These are phyloP conservation scores for Ramalina peruviana DNA, from an alignment of 495 filamentous ascomycete genomes.

Conservation along the genomic window DNA sequence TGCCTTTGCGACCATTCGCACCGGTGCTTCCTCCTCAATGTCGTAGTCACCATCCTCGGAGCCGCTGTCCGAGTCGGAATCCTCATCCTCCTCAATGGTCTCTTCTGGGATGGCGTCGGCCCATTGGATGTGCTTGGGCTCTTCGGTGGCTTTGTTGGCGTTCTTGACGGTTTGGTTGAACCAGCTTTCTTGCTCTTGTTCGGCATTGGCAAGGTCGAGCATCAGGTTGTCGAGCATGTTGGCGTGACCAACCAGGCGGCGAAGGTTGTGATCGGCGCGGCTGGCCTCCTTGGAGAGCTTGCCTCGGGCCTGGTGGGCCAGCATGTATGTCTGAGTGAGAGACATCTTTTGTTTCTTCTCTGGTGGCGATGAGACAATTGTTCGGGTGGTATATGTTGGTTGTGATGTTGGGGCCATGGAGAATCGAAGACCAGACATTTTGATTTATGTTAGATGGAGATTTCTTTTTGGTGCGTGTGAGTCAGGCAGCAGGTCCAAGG, in stretches of 20 bases:
- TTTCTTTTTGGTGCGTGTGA: slow-evolving; percentile 6
- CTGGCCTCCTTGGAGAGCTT: slow-evolving; percentile 91
- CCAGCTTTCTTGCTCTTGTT: slow-evolving; percentile 92
- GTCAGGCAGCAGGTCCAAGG: slow-evolving; percentile 8
- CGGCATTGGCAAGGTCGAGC: slow-evolving; percentile 87
- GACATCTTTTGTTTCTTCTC: slow-evolving; percentile 73
- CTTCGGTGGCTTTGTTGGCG: slow-evolving; percentile 38
- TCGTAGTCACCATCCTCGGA: slow-evolving; percentile 50
- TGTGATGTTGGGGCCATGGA: slow-evolving; percentile 4
- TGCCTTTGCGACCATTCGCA: slow-evolving; percentile 13
- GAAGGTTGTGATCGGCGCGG: slow-evolving; percentile 82
- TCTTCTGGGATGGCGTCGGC: slow-evolving; percentile 59
- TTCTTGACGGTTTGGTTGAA: slow-evolving; percentile 89
- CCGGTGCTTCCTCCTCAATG: slow-evolving; percentile 33
- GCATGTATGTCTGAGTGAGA: slow-evolving; percentile 93
- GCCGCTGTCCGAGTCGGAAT: slow-evolving; percentile 42
- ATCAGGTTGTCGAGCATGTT: slow-evolving; percentile 95
- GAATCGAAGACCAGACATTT: slow-evolving; percentile 15
- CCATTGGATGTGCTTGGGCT: slow-evolving; percentile 73
- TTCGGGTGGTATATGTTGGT: slow-evolving; percentile 4
- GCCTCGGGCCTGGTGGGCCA: slow-evolving; percentile 85
- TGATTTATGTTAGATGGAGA: slow-evolving; percentile 1
- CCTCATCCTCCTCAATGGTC: slow-evolving; percentile 45
- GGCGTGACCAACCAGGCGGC: slow-evolving; percentile 88
- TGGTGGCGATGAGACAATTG: slow-evolving; percentile 17